Evolutionary conservation across 495 filamentous ascomycete species (phyloP).

Genomic region (Acidiella bohemica): DNA sequence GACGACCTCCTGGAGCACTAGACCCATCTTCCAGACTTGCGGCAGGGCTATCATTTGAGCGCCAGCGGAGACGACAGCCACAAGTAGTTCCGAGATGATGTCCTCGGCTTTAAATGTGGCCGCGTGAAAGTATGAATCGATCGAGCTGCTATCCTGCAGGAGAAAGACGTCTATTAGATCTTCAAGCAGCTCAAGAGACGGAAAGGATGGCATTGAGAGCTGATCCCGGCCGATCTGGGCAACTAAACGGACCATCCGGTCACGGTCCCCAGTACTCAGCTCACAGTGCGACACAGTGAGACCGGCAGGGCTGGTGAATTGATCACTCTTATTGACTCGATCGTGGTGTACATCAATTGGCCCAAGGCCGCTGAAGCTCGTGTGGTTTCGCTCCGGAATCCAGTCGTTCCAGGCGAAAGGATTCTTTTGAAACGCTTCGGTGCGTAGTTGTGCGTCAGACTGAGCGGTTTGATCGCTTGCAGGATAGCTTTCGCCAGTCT

Average conservation of each 20-base stretch:
- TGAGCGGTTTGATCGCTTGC: not conserved
- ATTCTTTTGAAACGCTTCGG: constrained; percentile 6
- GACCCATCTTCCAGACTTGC: constrained; percentile 46
- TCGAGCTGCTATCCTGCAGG: constrained; percentile 33
- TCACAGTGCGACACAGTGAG: not conserved
- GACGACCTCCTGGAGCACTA: constrained; percentile 46
- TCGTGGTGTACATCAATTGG: constrained; percentile 5
- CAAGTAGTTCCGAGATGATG: constrained; percentile 39
- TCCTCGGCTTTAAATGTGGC: constrained; percentile 36
- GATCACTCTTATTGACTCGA: constrained; percentile 3
- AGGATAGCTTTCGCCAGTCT: not conserved
- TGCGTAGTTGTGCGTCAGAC: constrained; percentile 6
- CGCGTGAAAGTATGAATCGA: constrained; percentile 43
- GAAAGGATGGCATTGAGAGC: constrained; percentile 37
- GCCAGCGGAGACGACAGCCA: constrained; percentile 38
- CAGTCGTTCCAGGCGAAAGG: constrained; percentile 14
- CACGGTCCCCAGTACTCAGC: not conserved
- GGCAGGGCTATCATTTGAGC: constrained; percentile 39
- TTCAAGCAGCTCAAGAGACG: constrained; percentile 43
- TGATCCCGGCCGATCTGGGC: constrained; percentile 2
- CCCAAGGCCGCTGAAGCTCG: constrained; percentile 4
- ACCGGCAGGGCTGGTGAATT: constrained; percentile 6
- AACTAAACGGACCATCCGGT: constrained; percentile 10
- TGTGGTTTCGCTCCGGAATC: constrained; percentile 8
- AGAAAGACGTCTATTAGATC: constrained; percentile 47